These are phyloP conservation scores for Fusarium nurragi DNA, from an alignment of 2,329 filamentous ascomycete species.

Conservation along the genomic window DNA sequence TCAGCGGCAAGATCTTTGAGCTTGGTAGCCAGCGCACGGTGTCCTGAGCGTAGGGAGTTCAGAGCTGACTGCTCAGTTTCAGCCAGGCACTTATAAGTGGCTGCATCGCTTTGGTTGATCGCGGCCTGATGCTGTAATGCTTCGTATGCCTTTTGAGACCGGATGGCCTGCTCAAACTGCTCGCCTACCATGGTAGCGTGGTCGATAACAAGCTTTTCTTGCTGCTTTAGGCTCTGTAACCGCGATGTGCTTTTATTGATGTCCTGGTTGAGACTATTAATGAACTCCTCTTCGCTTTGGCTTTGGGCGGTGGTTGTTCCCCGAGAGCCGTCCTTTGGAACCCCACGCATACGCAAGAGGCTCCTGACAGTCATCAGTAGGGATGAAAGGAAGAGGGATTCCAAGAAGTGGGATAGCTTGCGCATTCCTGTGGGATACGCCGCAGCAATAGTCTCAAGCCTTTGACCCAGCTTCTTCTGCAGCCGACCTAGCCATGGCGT, in stretches of 20 bases:
- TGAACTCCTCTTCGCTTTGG: neutral
- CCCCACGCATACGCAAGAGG: neutral
- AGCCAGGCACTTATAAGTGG: neutral
- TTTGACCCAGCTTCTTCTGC: neutral
- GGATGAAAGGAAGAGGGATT: neutral
- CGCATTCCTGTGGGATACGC: neutral
- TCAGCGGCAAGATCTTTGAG: constrained; percentile 5
- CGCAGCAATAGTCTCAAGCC: neutral
- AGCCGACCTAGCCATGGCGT: constrained; percentile 7
- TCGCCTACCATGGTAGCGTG: neutral
- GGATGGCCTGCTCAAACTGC: neutral
- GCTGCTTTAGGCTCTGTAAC: neutral
- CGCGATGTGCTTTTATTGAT: neutral
- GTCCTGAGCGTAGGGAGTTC: neutral
- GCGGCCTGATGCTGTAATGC: constrained; percentile 3
- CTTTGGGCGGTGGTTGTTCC: neutral
- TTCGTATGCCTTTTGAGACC: constrained; percentile 3
- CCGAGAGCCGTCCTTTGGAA: accelerated
- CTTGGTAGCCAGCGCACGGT: neutral
- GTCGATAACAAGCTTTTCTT: neutral
- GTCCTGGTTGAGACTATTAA: neutral
- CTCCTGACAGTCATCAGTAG: neutral
- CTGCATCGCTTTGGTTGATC: constrained; percentile 7
- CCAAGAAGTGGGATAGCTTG: constrained; percentile 2
- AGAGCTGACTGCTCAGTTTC: constrained; percentile 8